Base-by-base conservation (phyloP, 352 stramenopile species). In the Hyaloperonospora brassicae region DNA sequence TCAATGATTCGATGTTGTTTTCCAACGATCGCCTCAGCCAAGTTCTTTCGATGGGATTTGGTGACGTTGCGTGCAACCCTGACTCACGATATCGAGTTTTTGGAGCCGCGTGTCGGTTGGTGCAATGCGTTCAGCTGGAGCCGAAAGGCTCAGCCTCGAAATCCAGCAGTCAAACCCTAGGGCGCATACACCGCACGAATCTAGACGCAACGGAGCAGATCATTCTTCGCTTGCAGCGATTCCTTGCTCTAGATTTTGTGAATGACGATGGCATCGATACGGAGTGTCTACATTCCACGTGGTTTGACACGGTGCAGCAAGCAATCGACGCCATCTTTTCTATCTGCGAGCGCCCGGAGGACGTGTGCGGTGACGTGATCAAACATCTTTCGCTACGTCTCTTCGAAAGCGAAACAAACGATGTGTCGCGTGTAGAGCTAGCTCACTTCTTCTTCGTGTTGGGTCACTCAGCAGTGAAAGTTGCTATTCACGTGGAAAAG, bases 401-500 rank as follows among this genome's bases (percentile, higher is more conserved):
- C 12, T 92, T 91, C 47, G 64, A 83, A 38, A 76, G 74, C 27
- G 72, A 80, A 24, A 72, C 72, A 47, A 80, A 86, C 10, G 83
- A 93, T 55, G 62, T 80, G n/a, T 76, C 70, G 6, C 62, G 68
- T 5, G 69, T 80, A 24, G 79, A 84, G 67, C 70, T 98, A 21
- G 84, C 90, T 5, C 79, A 96, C 51, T 97, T 98, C 56, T 86
- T 98, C 42, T 98, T 98, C 63, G 81, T 98, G 8, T 64, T 98
- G 31, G 96, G 96, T 9, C 92, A 98, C 52, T 88, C 96, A 44
- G 86, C 93, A n/a, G 80, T 98, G 23, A 93, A 95, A 59, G 78
- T 97, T 14, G 79, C 97, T 0, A 92, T 98, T 55, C 94, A 97
- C 55, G 93, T 96, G 23, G 96, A 99, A 63, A 78, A 76, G 13